These are phyloP conservation scores for Thraustotheca clavata DNA, from an alignment of 352 stramenopile species.

Conservation along the genomic window DNA sequence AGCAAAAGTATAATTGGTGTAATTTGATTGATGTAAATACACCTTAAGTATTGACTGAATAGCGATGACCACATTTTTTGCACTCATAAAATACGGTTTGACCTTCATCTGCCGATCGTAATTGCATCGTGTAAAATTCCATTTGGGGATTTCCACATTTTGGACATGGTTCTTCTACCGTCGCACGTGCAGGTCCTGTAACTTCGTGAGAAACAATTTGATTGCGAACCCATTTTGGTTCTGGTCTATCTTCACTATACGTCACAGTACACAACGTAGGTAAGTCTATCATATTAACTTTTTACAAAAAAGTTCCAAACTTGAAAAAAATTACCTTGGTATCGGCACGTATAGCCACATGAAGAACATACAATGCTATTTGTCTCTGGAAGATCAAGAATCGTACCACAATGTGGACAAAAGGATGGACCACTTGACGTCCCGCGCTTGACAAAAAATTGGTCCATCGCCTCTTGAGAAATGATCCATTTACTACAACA, in stretches of 20 bases:
- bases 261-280: conserved; percentile 70
- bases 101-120: conserved; percentile 98
- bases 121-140: conserved; percentile 99
- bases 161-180: conserved; percentile 97
- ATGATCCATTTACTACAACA: not conserved
- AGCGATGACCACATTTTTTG: conserved; percentile 92
- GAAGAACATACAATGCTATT: conserved; percentile 83
- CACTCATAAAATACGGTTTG: conserved; percentile 99
- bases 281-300: conserved; percentile 53
- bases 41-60: conserved; percentile 81
- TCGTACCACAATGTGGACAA: conserved; percentile 81
- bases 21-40: no score
- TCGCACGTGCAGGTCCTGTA: conserved; percentile 82
- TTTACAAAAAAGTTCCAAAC: not conserved
- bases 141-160: conserved; percentile 96
- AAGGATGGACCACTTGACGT: conserved; percentile 54
- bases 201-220: conserved; percentile 71
- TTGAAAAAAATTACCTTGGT: conserved; percentile 71
- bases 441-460: conserved; percentile 1
- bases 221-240: conserved; percentile 71
- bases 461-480: not conserved
- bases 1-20: no score
- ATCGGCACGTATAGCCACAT: conserved; percentile 78
- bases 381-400: conserved; percentile 79
- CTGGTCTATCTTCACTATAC: conserved; percentile 60